phyloP scores from a whole-genome alignment of 1,284 basidiomycete species.

The Trichosporon inkin region DNA sequence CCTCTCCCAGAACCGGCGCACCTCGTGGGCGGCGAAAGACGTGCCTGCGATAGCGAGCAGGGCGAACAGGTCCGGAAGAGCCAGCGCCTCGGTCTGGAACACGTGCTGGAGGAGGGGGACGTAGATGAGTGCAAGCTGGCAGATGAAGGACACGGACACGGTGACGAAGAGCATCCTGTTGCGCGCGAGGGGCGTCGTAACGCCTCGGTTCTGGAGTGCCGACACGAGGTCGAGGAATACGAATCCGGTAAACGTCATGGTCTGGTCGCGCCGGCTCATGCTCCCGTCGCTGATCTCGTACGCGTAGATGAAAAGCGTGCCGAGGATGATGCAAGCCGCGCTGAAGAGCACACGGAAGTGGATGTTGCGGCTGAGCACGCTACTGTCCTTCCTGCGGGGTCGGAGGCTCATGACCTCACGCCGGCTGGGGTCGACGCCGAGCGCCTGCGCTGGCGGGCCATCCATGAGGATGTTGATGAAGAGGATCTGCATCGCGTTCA shows the following conservation, averaged over 20 bases:
- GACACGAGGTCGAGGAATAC: constrained; percentile 95
- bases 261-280: constrained; percentile 80
- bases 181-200: constrained; percentile 69
- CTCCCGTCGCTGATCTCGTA: constrained; percentile 75
- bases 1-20: constrained; percentile 70
- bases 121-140: constrained; percentile 82
- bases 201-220: constrained; percentile 87
- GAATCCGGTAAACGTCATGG: constrained; percentile 96
- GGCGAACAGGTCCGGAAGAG: constrained; percentile 63
- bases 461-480: constrained; percentile 99
- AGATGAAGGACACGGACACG: constrained; percentile 74
- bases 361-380: constrained; percentile 72
- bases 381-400: constrained; percentile 81
- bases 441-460: constrained; percentile 91
- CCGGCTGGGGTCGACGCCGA: constrained; percentile 95
- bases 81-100: constrained; percentile 86
- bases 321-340: constrained; percentile 81
- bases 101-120: constrained; percentile 83
- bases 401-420: constrained; percentile 82
- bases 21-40: constrained; percentile 74
- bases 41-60: constrained; percentile 67
- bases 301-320: constrained; percentile 82
- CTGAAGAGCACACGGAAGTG: constrained; percentile 80
- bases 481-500: constrained; percentile 98
- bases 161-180: constrained; percentile 89